Conservation (phyloP, 768 basidiomycete genomes). For the Podaxis carcinomalis region DNA sequence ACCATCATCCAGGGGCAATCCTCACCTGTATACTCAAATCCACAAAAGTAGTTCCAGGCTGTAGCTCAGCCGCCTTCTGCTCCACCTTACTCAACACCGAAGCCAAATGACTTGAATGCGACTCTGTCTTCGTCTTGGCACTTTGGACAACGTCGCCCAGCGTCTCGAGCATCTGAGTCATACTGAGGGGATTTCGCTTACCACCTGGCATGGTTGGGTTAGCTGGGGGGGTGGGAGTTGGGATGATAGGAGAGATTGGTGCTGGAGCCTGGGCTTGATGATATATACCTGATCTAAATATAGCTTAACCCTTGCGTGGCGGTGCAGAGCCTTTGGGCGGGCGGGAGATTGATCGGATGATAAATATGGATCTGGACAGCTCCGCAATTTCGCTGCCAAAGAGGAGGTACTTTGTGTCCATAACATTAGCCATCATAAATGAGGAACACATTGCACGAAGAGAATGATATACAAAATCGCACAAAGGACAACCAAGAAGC, state of each 20-base stretch:
- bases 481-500: background rate
- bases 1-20: background rate
- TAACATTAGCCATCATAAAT: background rate
- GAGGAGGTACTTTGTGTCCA: too few relatives aligned
- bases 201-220: constrained; percentile 4
- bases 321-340: too few relatives aligned
- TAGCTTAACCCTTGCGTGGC: too few relatives aligned
- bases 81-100: background rate
- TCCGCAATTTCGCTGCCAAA: too few relatives aligned
- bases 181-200: constrained; percentile 5
- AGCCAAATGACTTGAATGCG: constrained; percentile 18
- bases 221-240: background rate
- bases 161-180: constrained; percentile 13
- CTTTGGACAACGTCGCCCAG: constrained; percentile 20
- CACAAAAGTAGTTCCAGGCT: constrained; percentile 36
- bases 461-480: background rate
- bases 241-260: background rate
- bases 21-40: constrained; percentile 55
- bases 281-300: background rate
- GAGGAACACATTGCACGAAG: background rate
- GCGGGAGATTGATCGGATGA: too few relatives aligned
- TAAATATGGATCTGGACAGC: too few relatives aligned
- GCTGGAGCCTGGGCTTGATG: too few relatives aligned
- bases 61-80: constrained; percentile 26
- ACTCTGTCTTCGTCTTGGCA: constrained; percentile 24